Base-by-base conservation (phyloP, 139 green algal genomes). In the Mychonastes homosphaera region DNA sequence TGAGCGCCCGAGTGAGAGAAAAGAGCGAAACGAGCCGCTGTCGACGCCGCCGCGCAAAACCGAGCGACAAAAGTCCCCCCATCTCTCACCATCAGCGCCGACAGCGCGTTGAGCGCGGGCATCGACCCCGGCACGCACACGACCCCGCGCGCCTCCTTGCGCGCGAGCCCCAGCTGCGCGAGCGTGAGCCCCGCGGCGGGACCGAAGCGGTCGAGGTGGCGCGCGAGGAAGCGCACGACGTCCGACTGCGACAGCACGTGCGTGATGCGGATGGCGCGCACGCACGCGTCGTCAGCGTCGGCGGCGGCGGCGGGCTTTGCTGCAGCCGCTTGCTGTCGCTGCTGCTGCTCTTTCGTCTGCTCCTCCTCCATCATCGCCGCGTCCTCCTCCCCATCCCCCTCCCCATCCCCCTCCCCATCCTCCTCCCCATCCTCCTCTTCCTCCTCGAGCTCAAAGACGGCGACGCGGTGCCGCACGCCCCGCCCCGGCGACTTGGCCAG, bases 201-300 rank as follows among this genome's bases (percentile, higher is more conserved):
- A 6, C 63, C 58, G 16, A 68, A 53, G 41, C 70, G 32, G 18
- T 62, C 53, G 23, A 55, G 46, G 34, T 70, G 39, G 24, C 50
- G 29, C 33, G 63, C 18, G 35, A 77, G 28, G n/a, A 72, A 64
- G 32, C 24, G 29, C 33, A 73, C 24, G 33, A 77, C 41, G 54
- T 77, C 70, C 23, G 52, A 63, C 40, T 77, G 70, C 47, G 59
- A 71, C n/a, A 77, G 29, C 2, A 77, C 38, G 47, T 57, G 48
- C 3, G 23, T 58, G 44, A 77, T 59, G n/a, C 63, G 52, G 43
- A 21, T 57, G 8, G 10, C 12, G 51, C 51, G 23, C 24, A 55
- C 16, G 26, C 47, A 13, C n/a, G n/a, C n/a, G n/a, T n/a, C n/a
- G n/a, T n/a, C n/a, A n/a, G n/a, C n/a, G n/a, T n/a, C n/a, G n/a